Evolutionary conservation across 1,284 basidiomycete genomes (phyloP).

Genomic region (Ganoderma resinaceum): DNA sequence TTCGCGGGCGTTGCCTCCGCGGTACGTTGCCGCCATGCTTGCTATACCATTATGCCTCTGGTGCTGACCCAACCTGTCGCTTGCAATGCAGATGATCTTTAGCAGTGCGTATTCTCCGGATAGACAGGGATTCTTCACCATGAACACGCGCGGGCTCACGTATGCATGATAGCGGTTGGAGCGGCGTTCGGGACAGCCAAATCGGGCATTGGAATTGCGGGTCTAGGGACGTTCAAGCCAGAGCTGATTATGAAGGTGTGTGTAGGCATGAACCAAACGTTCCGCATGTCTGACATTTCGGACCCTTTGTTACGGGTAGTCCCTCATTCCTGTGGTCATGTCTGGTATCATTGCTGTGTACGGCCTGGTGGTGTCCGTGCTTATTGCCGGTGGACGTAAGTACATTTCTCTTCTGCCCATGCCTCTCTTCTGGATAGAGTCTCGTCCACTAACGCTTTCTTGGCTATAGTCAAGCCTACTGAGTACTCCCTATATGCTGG

Average conservation of each 20-base stretch:
- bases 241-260: conserved; percentile 97
- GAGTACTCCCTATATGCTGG: conserved; percentile 84
- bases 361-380: conserved; percentile 72
- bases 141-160: not conserved
- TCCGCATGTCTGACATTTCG: not conserved
- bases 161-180: conserved; percentile 73
- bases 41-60: conserved; percentile 4
- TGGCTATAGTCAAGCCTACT: conserved; percentile 62
- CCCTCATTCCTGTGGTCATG: conserved; percentile 91
- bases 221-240: conserved; percentile 92
- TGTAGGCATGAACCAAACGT: not conserved
- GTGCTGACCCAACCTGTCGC: conserved; percentile 11
- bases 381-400: conserved; percentile 69
- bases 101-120: conserved; percentile 67
- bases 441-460: not conserved
- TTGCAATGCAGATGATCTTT: conserved; percentile 74
- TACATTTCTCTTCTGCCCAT: conserved; percentile 18
- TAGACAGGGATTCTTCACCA: not conserved
- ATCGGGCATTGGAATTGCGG: conserved; percentile 97
- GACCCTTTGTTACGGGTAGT: conserved; percentile 52
- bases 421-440: not conserved
- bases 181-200: conserved; percentile 98
- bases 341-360: conserved; percentile 59
- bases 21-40: conserved; percentile 53
- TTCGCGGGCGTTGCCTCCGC: conserved; percentile 85